phyloP scores from a whole-genome alignment of 768 basidiomycete genomes.

The Boletus rubroflammeus region DNA sequence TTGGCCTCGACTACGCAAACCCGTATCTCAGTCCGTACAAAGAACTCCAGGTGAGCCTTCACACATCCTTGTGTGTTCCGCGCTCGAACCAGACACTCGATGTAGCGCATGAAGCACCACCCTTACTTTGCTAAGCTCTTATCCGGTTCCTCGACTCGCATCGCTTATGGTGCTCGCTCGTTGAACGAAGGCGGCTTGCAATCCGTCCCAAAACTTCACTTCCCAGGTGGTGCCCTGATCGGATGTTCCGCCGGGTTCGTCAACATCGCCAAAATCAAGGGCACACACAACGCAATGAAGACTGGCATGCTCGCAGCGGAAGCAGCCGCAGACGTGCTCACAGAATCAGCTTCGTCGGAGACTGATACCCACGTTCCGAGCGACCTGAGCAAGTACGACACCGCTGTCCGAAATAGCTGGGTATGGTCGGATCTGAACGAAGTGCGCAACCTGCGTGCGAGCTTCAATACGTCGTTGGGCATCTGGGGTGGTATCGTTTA shows the following conservation, averaged over 20 bases:
- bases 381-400: slow-evolving; percentile 74
- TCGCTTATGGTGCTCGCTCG: slow-evolving; percentile 88
- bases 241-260: slow-evolving; percentile 96
- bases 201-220: slow-evolving; percentile 80
- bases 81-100: slow-evolving; percentile 2
- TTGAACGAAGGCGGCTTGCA: slow-evolving; percentile 95
- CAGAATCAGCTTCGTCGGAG: slow-evolving; percentile 18
- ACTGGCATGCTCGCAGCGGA: slow-evolving; percentile 97
- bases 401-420: slow-evolving; percentile 71
- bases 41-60: slow-evolving; percentile 75
- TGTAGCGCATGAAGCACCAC: slow-evolving; percentile 90
- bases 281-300: slow-evolving; percentile 99
- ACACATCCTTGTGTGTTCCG: neutral
- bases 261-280: slow-evolving; percentile 97
- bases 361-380: slow-evolving; percentile 21
- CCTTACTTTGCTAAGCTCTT: slow-evolving; percentile 85
- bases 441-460: slow-evolving; percentile 88
- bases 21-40: slow-evolving; percentile 89
- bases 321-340: slow-evolving; percentile 65
- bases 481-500: slow-evolving; percentile 86
- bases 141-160: slow-evolving; percentile 62
- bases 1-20: slow-evolving; percentile 93
- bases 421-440: slow-evolving; percentile 82
- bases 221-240: slow-evolving; percentile 92
- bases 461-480: slow-evolving; percentile 78